Evolutionary conservation across 2,329 filamentous ascomycete species (phyloP), one percentile per base, ranked within the genome.

Genomic region (Podosphaera aphanis): DNA sequence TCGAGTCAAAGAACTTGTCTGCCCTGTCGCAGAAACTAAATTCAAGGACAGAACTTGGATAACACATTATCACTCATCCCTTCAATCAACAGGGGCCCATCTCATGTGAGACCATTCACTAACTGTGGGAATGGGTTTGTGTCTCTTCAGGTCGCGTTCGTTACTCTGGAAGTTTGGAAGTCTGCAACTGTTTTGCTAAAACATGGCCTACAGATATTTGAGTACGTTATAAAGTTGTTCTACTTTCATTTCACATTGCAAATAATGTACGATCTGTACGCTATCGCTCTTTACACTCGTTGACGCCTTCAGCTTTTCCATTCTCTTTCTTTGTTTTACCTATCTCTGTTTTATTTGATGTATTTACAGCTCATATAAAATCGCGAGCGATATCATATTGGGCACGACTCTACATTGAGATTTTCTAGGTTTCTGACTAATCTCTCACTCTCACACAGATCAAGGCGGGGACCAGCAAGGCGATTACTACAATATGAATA

Each of bases 401-500:
- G 11, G 8, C 37, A 16, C 37, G 37, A 39, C 46, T 16, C 29
- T 36, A 27, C 21, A 44, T 46, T 42, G 49, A 49, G 13, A 52
- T 53, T 53, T 57, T 27, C 16, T 27, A 11, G 8, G n/a, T 8
- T 20, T 13, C 23, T 23, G 10, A 27, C 47, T 56, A 50, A 39
- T 45, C 45, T 48, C 35, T 46, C n/a, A 25, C 36, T n/a, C 20
- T 6, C 39, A 18, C 41, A 49, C 33, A 57, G 53, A 56, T 43
- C 51, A 54, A 69, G 19, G 19, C 31, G 71, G 75, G 64, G 68
- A 76, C 64, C 33, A 33, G 20, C 27, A 13, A 37, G 20, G 31
- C 31, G 66, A 73, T 52, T 73, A 74, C 55, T 73, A 73, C 64
- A 67, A 71, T 60, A 77, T 77, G 73, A 69, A 74, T 56, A 66